Conservation (phyloP, 768 basidiomycete species). For the Suillus subaureus region DNA sequence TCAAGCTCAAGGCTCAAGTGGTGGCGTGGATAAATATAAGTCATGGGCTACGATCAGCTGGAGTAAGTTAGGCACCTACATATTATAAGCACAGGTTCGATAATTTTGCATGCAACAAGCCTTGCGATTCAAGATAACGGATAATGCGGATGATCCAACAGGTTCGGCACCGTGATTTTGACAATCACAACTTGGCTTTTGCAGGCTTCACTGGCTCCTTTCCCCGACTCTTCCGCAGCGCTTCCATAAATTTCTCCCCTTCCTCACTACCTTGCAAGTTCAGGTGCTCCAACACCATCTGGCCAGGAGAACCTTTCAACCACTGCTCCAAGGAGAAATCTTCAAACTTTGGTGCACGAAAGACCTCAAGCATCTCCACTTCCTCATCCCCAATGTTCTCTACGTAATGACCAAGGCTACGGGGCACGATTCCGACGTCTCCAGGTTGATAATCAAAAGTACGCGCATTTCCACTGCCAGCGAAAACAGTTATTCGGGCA, state of each 20-base stretch:
- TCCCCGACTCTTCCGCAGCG: not conserved
- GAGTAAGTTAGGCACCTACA: too few species aligned
- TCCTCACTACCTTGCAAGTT: not conserved
- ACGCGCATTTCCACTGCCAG: constrained; percentile 34
- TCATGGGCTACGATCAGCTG: too few species aligned
- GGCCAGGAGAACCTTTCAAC: too few species aligned
- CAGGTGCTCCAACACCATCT: too few species aligned
- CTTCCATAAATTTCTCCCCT: constrained; percentile 10
- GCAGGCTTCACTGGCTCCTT: not conserved
- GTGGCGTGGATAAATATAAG: too few species aligned
- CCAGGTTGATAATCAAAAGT: constrained; percentile 42
- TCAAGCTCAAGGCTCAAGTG: too few species aligned
- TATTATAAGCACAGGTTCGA: too few species aligned
- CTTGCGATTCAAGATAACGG: too few species aligned
- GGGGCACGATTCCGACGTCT: constrained; percentile 11
- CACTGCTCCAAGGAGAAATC: not conserved
- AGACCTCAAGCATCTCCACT: constrained; percentile 7
- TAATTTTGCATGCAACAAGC: too few species aligned
- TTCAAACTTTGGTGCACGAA: constrained; percentile 8
- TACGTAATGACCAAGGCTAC: constrained; percentile 9
- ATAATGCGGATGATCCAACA: too few species aligned
- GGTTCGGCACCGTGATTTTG: too few species aligned
- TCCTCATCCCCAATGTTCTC: constrained; percentile 5
- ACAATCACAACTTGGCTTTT: constrained; percentile 38
- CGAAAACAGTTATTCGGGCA: constrained; percentile 40